Percentiles rank a stretch among this genome's conserved stretches.
Conservation (phyloP, 2,329 filamentous ascomycete species). For the Bisporella sp. region DNA sequence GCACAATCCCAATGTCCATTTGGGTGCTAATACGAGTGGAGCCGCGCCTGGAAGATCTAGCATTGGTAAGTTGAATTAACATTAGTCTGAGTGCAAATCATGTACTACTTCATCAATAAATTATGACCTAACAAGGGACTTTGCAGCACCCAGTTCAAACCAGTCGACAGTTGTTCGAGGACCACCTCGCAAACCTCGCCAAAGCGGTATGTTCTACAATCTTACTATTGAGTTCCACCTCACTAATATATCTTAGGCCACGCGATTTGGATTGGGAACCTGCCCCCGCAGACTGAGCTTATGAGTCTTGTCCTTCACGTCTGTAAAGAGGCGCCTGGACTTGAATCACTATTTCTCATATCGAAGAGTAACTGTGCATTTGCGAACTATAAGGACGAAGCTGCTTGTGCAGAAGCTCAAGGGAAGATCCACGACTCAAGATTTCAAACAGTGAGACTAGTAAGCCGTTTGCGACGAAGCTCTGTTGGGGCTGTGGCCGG, state of each 20-base stretch:
- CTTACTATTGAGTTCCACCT: conserved; percentile 1
- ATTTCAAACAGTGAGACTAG: conserved; percentile 78
- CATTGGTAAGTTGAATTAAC: conserved; percentile 22
- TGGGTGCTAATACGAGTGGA: conserved; percentile 3
- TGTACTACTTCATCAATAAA: background rate
- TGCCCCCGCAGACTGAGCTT: conserved; percentile 76
- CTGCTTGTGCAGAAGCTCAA: conserved; percentile 68
- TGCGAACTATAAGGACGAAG: conserved; percentile 85
- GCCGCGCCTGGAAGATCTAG: conserved; percentile 9
- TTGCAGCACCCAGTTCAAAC: conserved; percentile 25
- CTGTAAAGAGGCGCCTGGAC: conserved; percentile 64
- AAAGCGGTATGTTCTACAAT: conserved; percentile 45
- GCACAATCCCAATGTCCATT: conserved; percentile 11
- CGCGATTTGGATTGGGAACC: conserved; percentile 92
- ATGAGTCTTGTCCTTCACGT: conserved; percentile 88
- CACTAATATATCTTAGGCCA: conserved; percentile 59
- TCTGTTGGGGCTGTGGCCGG: conserved; percentile 30
- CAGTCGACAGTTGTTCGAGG: conserved; percentile 42
- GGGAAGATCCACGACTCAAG: conserved; percentile 82
- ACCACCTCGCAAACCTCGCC: conserved; percentile 49
- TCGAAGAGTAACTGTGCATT: conserved; percentile 97
- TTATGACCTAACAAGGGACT: background rate
- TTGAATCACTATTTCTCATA: conserved; percentile 89
- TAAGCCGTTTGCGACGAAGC: conserved; percentile 69
- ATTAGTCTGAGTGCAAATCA: conserved; percentile 2